Percentiles rank a stretch among this genome's conserved stretches.
Conservation (phyloP, 192 early-diverging fungal genomes). For the Geranomyces michiganensis region DNA sequence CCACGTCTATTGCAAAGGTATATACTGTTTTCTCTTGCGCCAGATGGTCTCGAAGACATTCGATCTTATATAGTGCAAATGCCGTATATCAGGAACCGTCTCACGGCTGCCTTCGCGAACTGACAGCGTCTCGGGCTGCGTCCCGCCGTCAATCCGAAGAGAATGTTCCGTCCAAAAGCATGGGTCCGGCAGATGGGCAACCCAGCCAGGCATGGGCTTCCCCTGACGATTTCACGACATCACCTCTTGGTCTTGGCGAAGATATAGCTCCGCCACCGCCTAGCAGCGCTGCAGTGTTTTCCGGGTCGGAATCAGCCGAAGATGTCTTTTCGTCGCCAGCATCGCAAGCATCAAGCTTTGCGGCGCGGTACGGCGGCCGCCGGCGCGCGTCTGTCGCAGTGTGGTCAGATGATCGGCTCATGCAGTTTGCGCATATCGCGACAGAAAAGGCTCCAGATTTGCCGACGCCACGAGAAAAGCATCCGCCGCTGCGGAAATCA, state of each 20-base stretch:
- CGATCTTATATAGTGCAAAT: not conserved
- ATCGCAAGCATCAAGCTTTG: conserved; percentile 12
- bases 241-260: conserved; percentile 2
- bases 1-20: not conserved
- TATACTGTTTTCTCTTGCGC: not conserved
- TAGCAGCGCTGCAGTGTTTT: conserved; percentile 8
- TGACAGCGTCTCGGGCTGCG: conserved; percentile 20
- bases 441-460: conserved; percentile 21
- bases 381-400: conserved; percentile 73
- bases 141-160: conserved; percentile 25
- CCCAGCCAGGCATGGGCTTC: conserved; percentile 7
- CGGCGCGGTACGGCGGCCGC: conserved; percentile 18
- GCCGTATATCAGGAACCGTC: not conserved
- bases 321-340: not conserved
- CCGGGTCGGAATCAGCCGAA: not conserved
- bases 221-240: conserved; percentile 26
- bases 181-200: not conserved
- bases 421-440: conserved; percentile 63
- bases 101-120: conserved; percentile 31
- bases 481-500: not conserved
- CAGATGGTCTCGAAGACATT: too few relatives aligned
- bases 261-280: conserved; percentile 20
- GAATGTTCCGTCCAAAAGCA: not conserved
- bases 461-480: conserved; percentile 9
- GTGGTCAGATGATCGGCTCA: conserved; percentile 72